Percentiles rank a stretch among this genome's conserved stretches.
Evolutionary conservation across 1,139 yeast genomes (phyloP).

Genomic region (Debaryomyces singareniensis): DNA sequence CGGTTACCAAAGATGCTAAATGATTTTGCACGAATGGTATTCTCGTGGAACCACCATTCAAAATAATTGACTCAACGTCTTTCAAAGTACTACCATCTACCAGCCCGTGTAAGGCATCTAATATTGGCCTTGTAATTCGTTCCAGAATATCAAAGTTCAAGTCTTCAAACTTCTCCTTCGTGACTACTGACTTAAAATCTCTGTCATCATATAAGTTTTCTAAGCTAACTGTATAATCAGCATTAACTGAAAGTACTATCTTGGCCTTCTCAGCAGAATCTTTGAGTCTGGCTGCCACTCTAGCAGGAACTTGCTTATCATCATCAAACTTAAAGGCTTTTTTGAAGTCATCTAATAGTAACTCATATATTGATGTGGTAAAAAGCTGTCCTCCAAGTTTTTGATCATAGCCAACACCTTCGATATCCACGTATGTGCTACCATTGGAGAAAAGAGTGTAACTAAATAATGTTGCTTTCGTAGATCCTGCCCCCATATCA

Average conservation of each 20-base stretch:
- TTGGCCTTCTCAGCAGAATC: slow-evolving; percentile 88
- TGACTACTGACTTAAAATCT: slow-evolving; percentile 62
- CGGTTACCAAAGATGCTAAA: slow-evolving; percentile 48
- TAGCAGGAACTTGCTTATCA: slow-evolving; percentile 34
- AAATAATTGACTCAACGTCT: slow-evolving; percentile 60
- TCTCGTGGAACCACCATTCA: slow-evolving; percentile 90
- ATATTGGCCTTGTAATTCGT: slow-evolving; percentile 50
- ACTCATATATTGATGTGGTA: slow-evolving; percentile 57
- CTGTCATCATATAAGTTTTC: slow-evolving; percentile 66
- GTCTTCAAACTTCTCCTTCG: slow-evolving; percentile 76
- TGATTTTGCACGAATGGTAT: slow-evolving; percentile 78
- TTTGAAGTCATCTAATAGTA: slow-evolving; percentile 55
- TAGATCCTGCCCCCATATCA: slow-evolving; percentile 92
- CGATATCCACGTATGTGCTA: slow-evolving; percentile 48
- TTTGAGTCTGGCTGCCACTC: slow-evolving; percentile 62
- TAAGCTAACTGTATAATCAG: slow-evolving; percentile 64
- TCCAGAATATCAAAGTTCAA: slow-evolving; percentile 36
- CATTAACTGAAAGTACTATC: slow-evolving; percentile 77
- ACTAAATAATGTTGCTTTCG: slow-evolving; percentile 78
- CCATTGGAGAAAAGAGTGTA: slow-evolving; percentile 41
- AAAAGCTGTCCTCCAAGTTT: slow-evolving; percentile 69
- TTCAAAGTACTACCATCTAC: slow-evolving; percentile 20
- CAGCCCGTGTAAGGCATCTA: slow-evolving; percentile 37
- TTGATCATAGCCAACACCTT: slow-evolving; percentile 64
- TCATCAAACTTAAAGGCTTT: slow-evolving; percentile 31